A percentile compares a stretch with the other conserved stretches of the same genome.
phyloP scores from a whole-genome alignment of 139 green algal species.

The Chlamydomonas asymmetrica region DNA sequence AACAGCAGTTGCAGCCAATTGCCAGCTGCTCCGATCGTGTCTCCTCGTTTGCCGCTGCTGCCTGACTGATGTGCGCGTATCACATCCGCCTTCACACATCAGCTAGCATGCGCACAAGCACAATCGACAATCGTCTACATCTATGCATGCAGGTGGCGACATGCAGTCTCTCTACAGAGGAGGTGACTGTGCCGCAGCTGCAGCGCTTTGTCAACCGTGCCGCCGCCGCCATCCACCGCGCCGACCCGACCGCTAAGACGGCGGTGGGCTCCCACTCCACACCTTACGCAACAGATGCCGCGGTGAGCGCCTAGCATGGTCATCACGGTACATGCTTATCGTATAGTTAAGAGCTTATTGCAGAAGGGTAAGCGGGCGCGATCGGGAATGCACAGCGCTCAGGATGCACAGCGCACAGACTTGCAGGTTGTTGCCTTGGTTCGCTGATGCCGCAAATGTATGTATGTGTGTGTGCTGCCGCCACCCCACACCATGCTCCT shows the following conservation, averaged over 20 bases:
- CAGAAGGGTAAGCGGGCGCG: too few species aligned
- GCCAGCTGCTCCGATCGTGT: too few species aligned
- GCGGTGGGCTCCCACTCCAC: conserved; percentile 2
- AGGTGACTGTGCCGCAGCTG: conserved; percentile 5
- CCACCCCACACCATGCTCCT: background rate
- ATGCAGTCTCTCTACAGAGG: conserved; percentile 6
- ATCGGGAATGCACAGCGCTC: too few species aligned
- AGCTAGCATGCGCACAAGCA: too few species aligned
- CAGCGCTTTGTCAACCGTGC: conserved; percentile 11
- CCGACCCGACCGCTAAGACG: conserved; percentile 2
- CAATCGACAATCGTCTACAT: too few species aligned
- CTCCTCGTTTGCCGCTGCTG: too few species aligned
- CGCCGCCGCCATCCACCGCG: background rate
- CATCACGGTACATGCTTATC: background rate
- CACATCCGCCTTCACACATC: too few species aligned
- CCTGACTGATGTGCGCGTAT: too few species aligned
- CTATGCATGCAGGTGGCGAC: background rate
- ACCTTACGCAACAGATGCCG: conserved; percentile 12
- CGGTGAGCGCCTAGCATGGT: background rate
- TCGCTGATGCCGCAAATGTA: too few species aligned
- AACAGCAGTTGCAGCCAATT: too few species aligned
- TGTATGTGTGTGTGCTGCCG: background rate
- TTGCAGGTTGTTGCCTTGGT: background rate
- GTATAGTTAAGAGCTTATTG: too few species aligned
- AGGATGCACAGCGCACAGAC: background rate